A percentile compares a stretch with the other conserved stretches of the same genome.
phyloP scores from a whole-genome alignment of 352 stramenopile species.

The Aphanomyces invadans region DNA sequence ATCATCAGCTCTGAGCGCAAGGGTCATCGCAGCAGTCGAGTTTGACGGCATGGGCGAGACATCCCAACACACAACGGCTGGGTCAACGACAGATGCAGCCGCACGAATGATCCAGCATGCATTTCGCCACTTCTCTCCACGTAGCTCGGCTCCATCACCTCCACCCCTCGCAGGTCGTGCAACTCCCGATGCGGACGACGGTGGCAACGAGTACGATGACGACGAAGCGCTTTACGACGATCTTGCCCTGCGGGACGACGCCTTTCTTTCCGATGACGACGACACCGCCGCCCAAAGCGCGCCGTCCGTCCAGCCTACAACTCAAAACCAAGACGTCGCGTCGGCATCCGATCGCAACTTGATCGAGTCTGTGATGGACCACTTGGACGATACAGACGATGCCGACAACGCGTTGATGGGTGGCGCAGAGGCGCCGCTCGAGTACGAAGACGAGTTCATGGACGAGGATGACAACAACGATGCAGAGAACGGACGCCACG shows the following conservation, averaged over 20 bases:
- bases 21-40: no score
- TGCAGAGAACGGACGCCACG: background rate
- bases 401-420: background rate
- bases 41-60: no score
- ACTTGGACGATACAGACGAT: slow-evolving; percentile 14
- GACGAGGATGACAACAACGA: slow-evolving; percentile 17
- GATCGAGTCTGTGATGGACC: slow-evolving; percentile 12
- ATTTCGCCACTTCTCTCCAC: background rate
- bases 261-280: background rate
- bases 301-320: background rate
- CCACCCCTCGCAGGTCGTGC: background rate
- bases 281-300: background rate
- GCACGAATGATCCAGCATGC: background rate
- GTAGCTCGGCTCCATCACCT: background rate
- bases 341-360: background rate
- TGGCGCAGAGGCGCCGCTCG: background rate
- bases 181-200: background rate
- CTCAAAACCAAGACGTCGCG: background rate
- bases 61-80: background rate
- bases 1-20: no score
- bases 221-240: background rate
- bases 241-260: background rate
- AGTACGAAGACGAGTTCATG: slow-evolving; percentile 23
- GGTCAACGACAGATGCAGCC: background rate
- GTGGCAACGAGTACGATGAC: background rate